phyloP scores from a whole-genome alignment of 1,139 yeast genomes.

The Tardiomyces blankii region DNA sequence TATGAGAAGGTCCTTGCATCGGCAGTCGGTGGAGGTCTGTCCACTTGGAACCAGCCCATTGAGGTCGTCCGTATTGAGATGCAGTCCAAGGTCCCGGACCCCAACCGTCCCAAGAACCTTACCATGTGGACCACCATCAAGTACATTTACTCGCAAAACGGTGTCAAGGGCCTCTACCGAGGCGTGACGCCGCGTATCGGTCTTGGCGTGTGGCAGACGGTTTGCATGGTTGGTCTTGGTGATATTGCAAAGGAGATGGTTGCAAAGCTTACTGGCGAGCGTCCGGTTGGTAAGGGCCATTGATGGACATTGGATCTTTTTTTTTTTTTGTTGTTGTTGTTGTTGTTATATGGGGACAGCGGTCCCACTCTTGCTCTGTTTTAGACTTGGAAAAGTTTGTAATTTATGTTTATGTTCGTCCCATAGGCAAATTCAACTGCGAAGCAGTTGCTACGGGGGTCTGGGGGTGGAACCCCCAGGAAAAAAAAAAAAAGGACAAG shows the following conservation, averaged over 20 bases:
- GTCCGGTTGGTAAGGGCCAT: conserved; percentile 28
- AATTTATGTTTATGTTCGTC: too few species aligned
- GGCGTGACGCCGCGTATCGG: conserved; percentile 98
- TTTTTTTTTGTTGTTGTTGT: too few species aligned
- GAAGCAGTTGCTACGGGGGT: too few species aligned
- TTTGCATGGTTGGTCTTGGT: conserved; percentile 98
- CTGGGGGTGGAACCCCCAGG: too few species aligned
- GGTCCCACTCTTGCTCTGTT: too few species aligned
- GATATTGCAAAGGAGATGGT: conserved; percentile 72
- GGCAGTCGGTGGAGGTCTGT: conserved; percentile 90
- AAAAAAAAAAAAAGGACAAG: too few species aligned
- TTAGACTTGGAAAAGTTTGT: too few species aligned
- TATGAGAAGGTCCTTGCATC: conserved; percentile 78
- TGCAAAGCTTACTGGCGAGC: conserved; percentile 45
- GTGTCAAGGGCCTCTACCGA: conserved; percentile 83
- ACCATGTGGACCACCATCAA: conserved; percentile 68
- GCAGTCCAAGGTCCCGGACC: conserved; percentile 90
- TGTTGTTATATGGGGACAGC: too few species aligned
- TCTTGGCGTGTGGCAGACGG: conserved; percentile 95
- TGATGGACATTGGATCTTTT: neutral
- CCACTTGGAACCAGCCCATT: conserved; percentile 98
- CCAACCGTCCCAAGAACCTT: conserved; percentile 89
- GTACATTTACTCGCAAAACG: conserved; percentile 74
- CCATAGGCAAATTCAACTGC: too few species aligned
- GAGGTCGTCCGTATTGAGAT: conserved; percentile 96